Percentiles rank a stretch among this genome's conserved stretches.
These are phyloP conservation scores for Clavariopsis aquatica DNA, from an alignment of 495 filamentous ascomycete genomes.

Conservation along the genomic window DNA sequence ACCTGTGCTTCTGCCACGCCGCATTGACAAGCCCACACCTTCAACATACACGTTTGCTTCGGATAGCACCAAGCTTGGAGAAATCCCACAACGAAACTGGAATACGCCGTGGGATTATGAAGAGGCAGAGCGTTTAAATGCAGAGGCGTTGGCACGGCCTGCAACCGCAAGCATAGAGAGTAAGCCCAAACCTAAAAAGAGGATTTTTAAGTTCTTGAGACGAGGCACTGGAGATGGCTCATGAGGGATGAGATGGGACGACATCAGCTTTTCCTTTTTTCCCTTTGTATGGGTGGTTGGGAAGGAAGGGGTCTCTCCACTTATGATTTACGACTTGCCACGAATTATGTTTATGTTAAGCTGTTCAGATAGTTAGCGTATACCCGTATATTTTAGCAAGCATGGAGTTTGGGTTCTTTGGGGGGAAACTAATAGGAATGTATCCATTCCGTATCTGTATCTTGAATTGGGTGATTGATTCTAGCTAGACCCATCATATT, in stretches of 20 bases:
- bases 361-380: conserved; percentile 2
- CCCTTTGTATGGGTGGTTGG: not conserved
- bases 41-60: conserved; percentile 44
- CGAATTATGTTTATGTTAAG: not conserved
- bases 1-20: conserved; percentile 9
- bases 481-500: too few relatives aligned
- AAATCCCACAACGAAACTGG: conserved; percentile 49
- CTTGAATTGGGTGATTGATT: too few relatives aligned
- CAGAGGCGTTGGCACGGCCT: conserved; percentile 35
- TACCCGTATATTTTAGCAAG: conserved; percentile 11
- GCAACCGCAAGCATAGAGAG: conserved; percentile 8
- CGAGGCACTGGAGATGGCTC: conserved; percentile 3
- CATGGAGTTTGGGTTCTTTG: conserved; percentile 1
- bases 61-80: conserved; percentile 48
- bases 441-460: not conserved
- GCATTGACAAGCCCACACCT: conserved; percentile 35
- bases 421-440: not conserved
- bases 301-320: not conserved
- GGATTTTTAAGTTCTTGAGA: conserved; percentile 36
- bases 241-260: not conserved
- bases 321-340: conserved; percentile 6
- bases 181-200: conserved; percentile 22
- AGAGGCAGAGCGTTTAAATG: conserved; percentile 41
- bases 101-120: conserved; percentile 41
- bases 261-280: not conserved